Conservation (phyloP, 2,329 filamentous ascomycete genomes). For the Cadophora gregata region DNA sequence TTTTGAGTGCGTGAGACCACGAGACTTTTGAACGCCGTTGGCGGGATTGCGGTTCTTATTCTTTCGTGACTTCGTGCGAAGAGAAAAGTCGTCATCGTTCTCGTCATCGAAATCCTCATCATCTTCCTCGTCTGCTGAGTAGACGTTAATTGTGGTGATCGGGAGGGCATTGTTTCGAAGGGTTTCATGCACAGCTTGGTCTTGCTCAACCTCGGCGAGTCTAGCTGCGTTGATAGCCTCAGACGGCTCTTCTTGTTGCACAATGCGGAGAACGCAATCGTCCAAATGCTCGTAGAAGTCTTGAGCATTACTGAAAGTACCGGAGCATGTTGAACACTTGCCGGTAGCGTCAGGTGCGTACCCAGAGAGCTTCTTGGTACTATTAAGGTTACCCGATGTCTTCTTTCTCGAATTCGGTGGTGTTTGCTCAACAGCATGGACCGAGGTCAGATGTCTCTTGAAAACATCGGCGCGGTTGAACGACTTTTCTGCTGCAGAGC, state of each 20-base stretch:
- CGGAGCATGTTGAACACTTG: constrained; percentile 90
- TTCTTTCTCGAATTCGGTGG: constrained; percentile 87
- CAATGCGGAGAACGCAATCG: constrained; percentile 73
- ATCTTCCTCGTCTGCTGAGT: constrained; percentile 49
- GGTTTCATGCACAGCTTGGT: constrained; percentile 65
- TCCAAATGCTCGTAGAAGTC: constrained; percentile 98
- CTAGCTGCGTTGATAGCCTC: constrained; percentile 73
- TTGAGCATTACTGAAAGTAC: constrained; percentile 83
- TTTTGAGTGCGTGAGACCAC: constrained; percentile 79
- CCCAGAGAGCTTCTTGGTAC: constrained; percentile 63
- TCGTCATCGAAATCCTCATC: constrained; percentile 64
- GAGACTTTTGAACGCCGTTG: constrained; percentile 68
- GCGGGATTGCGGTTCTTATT: constrained; percentile 41
- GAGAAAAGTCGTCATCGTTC: constrained; percentile 62
- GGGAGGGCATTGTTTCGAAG: constrained; percentile 63
- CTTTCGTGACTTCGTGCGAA: constrained; percentile 52
- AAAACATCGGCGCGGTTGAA: constrained; percentile 98
- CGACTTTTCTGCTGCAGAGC: constrained; percentile 87
- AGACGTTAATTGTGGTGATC: constrained; percentile 50
- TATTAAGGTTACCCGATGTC: constrained; percentile 47
- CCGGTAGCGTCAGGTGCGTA: constrained; percentile 81
- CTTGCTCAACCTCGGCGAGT: constrained; percentile 69
- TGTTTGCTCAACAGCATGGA: constrained; percentile 93
- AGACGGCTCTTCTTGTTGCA: constrained; percentile 73
- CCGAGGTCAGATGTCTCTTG: constrained; percentile 91